phyloP scores from a whole-genome alignment of 2,329 filamentous ascomycete genomes.

The Xylaria sp. region DNA sequence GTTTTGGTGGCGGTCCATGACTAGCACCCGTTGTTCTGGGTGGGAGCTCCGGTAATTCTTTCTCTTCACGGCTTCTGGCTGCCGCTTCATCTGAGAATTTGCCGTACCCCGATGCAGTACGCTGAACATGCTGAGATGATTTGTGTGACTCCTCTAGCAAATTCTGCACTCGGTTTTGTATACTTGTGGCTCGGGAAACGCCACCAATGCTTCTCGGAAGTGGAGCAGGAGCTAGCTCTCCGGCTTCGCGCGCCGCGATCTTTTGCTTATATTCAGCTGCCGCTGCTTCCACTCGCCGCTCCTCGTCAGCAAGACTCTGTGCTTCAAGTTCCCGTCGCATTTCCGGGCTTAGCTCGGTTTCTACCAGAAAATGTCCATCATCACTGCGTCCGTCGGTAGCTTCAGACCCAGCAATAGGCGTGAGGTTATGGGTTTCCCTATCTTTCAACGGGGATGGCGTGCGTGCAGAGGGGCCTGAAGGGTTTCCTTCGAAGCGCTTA shows the following conservation, averaged over 20 bases:
- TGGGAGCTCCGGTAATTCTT: slow-evolving; percentile 58
- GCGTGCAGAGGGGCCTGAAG: slow-evolving; percentile 50
- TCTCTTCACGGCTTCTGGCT: slow-evolving; percentile 53
- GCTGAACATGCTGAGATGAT: slow-evolving; percentile 63
- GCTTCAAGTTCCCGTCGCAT: slow-evolving; percentile 91
- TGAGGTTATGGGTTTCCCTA: slow-evolving; percentile 63
- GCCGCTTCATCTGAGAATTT: slow-evolving; percentile 75
- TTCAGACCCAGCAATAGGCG: slow-evolving; percentile 81
- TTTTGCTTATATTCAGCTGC: slow-evolving; percentile 88
- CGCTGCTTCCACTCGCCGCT: slow-evolving; percentile 87
- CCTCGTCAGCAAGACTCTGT: slow-evolving; percentile 83
- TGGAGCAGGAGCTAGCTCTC: slow-evolving; percentile 51
- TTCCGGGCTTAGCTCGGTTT: slow-evolving; percentile 82
- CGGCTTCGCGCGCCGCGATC: slow-evolving; percentile 69
- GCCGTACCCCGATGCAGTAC: slow-evolving; percentile 90
- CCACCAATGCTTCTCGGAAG: slow-evolving; percentile 68
- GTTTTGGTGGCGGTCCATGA: slow-evolving; percentile 44
- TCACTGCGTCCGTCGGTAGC: slow-evolving; percentile 75
- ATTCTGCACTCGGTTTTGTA: slow-evolving; percentile 90
- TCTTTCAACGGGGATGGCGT: slow-evolving; percentile 64
- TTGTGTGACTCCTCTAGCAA: slow-evolving; percentile 82
- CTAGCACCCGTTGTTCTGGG: slow-evolving; percentile 61
- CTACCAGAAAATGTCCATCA: slow-evolving; percentile 71
- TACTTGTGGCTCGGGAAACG: slow-evolving; percentile 77
- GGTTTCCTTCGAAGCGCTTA: slow-evolving; percentile 81